Evolutionary conservation across 768 basidiomycete genomes (phyloP), one percentile per base, ranked within the genome.

Genomic region (Leccinum variicolor): DNA sequence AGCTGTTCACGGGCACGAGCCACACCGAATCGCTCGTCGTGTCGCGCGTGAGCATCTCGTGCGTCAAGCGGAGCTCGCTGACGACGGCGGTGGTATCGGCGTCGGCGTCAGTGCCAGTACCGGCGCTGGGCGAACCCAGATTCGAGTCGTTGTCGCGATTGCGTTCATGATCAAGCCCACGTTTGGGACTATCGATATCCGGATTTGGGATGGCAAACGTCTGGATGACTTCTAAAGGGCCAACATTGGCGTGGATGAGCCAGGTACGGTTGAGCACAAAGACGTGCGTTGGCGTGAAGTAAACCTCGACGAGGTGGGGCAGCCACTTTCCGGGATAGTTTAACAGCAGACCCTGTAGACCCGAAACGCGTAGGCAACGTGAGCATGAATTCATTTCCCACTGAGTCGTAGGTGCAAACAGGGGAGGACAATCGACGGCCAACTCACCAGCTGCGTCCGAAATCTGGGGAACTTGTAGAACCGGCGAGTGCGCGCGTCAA

Each of bases 381-480:
- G 11, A 43, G 41, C 11, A 43, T 21, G 41, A 11, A 43, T 13
- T 13, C 19, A 2, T 43, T 43, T 43, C 11, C 11, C 41, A 3
- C 13, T 21, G 19, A 43, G 1, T 43, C 19, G 19, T 43, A 11
- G 11, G 11, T n/a, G 41, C 10, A 43, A 21, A 13, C n/a, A 6
- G 19, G 19, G 6, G 11, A 43, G 19, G n/a, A 43, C 41, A 21
- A 43, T 43, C 11, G 19, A 19, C n/a, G 19, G 19, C 2, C 19
- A 4, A 41, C n/a, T 14, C 53, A 65, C 64, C 58, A 55, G 23
- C 26, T 49, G 63, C 6, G 58, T 60, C 43, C 60, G 55, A 19
- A 66, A 68, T 9, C 41, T 52, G 13, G 66, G 66, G 21, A 63
- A 66, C 46, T 65, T 68, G 56, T 60, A 63, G 53, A 65, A 66